A percentile compares a stretch with the other conserved stretches of the same genome.
These are phyloP conservation scores for Obelidium mucronatum DNA, from an alignment of 192 early-diverging fungal species.

Conservation along the genomic window DNA sequence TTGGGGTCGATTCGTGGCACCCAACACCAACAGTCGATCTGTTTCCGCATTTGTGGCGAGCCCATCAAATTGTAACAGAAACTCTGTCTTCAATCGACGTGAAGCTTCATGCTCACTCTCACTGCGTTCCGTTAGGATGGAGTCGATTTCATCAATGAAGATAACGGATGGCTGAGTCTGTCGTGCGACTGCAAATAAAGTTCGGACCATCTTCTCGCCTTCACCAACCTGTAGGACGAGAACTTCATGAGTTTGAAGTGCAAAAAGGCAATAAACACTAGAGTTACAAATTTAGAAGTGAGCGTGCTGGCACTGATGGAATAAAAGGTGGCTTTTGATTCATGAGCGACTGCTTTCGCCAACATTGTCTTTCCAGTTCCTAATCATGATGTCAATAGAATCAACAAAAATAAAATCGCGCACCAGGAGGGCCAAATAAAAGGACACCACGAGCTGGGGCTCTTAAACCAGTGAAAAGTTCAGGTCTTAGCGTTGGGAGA, in stretches of 20 bases:
- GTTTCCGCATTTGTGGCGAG: constrained; percentile 41
- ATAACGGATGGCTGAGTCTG: constrained; percentile 61
- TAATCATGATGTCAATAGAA: not conserved
- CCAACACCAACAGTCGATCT: constrained; percentile 56
- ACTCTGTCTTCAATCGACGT: constrained; percentile 62
- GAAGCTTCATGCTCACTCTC: constrained; percentile 65
- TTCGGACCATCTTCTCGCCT: constrained; percentile 64
- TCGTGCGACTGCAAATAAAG: constrained; percentile 60
- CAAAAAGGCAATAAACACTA: no score
- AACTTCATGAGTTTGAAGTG: no score
- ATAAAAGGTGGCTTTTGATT: constrained; percentile 64
- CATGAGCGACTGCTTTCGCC: constrained; percentile 60
- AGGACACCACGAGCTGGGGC: constrained; percentile 58
- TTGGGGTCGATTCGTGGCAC: constrained; percentile 65
- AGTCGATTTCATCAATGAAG: constrained; percentile 67
- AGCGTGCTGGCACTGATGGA: constrained; percentile 59
- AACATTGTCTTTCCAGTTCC: constrained; percentile 68
- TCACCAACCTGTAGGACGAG: constrained; percentile 50
- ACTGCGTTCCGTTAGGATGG: constrained; percentile 56
- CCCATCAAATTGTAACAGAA: constrained; percentile 67
- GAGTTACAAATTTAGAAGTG: constrained; percentile 63
- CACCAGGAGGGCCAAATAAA: constrained; percentile 60
- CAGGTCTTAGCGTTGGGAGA: constrained; percentile 60
- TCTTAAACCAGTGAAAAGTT: constrained; percentile 63
- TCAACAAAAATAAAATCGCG: not conserved